Conservation (phyloP, 2,329 filamentous ascomycete species). For the Pestalotiopsis sp. region DNA sequence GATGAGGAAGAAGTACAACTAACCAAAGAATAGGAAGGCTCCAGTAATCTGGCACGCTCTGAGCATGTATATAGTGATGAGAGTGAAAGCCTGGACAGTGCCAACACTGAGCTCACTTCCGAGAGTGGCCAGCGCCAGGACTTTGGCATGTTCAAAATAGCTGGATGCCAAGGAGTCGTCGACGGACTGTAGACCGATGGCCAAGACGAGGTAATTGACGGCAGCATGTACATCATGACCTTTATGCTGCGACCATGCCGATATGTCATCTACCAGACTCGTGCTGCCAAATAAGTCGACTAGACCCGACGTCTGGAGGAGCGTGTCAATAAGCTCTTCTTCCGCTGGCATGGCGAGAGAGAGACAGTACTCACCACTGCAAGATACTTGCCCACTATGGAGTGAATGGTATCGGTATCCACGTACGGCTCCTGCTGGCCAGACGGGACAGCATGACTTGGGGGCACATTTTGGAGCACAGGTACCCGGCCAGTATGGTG, state of each 20-base stretch:
- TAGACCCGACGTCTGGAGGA: slow-evolving; percentile 41
- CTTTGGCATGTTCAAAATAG: slow-evolving; percentile 54
- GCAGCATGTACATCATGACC: slow-evolving; percentile 40
- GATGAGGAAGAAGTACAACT: neutral
- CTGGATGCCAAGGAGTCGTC: slow-evolving; percentile 43
- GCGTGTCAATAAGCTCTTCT: no score
- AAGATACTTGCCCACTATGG: slow-evolving; percentile 25
- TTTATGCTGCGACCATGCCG: slow-evolving; percentile 41
- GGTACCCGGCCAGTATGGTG: slow-evolving; percentile 53
- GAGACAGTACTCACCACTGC: slow-evolving; percentile 24
- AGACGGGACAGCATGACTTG: slow-evolving; percentile 21
- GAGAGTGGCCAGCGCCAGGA: slow-evolving; percentile 45
- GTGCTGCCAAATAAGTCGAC: slow-evolving; percentile 50
- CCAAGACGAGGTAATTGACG: slow-evolving; percentile 52
- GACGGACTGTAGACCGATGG: slow-evolving; percentile 48
- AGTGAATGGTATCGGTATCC: slow-evolving; percentile 16
- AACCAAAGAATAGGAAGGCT: slow-evolving; percentile 54
- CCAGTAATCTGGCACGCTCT: slow-evolving; percentile 58
- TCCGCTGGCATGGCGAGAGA: neutral
- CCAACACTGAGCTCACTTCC: slow-evolving; percentile 49
- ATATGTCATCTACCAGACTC: slow-evolving; percentile 41
- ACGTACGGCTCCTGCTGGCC: slow-evolving; percentile 24
- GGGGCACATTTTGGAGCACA: slow-evolving; percentile 48
- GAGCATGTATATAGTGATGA: slow-evolving; percentile 57
- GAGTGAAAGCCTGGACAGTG: slow-evolving; percentile 52